Conservation (phyloP, 495 filamentous ascomycete genomes). For the Venustampulla echinocandica region DNA sequence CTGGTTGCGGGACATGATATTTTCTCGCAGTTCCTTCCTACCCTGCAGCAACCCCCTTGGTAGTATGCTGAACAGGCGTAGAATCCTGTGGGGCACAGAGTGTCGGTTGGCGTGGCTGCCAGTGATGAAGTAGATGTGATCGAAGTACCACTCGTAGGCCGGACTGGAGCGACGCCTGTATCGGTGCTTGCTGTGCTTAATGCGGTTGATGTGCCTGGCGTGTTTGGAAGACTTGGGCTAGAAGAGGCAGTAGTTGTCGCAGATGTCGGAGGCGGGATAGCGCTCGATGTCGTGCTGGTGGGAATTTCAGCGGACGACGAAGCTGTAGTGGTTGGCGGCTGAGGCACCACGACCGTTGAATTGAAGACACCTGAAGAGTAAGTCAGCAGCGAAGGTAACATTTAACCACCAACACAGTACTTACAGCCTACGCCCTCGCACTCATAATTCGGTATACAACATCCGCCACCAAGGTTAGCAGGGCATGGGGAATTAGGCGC, state of each 20-base stretch:
- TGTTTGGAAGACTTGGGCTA: slow-evolving; percentile 25
- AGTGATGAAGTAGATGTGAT: slow-evolving; percentile 9
- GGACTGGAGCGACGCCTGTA: slow-evolving; percentile 28
- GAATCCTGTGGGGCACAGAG: slow-evolving; percentile 62
- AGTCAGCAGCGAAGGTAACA: slow-evolving; percentile 4
- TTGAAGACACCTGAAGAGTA: slow-evolving; percentile 25
- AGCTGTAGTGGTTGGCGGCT: slow-evolving; percentile 20
- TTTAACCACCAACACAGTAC: not conserved
- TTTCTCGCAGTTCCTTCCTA: slow-evolving; percentile 66
- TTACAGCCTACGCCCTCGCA: slow-evolving; percentile 79
- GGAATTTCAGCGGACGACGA: slow-evolving; percentile 3
- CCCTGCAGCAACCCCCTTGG: slow-evolving; percentile 56
- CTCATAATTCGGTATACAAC: slow-evolving; percentile 72
- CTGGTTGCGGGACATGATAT: slow-evolving; percentile 44
- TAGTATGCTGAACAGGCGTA: slow-evolving; percentile 65
- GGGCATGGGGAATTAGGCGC: slow-evolving; percentile 60
- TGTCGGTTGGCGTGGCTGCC: slow-evolving; percentile 23
- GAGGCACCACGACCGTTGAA: slow-evolving; percentile 24
- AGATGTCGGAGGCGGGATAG: slow-evolving; percentile 22
- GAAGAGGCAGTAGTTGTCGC: slow-evolving; percentile 9
- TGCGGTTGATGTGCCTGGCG: slow-evolving; percentile 24
- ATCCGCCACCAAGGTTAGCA: slow-evolving; percentile 66
- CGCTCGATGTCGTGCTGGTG: slow-evolving; percentile 6
- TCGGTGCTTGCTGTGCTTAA: slow-evolving; percentile 19
- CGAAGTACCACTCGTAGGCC: slow-evolving; percentile 27